These are phyloP conservation scores for Aspergillus fumigatiaffinis DNA, from an alignment of 2,329 filamentous ascomycete species.

Conservation along the genomic window DNA sequence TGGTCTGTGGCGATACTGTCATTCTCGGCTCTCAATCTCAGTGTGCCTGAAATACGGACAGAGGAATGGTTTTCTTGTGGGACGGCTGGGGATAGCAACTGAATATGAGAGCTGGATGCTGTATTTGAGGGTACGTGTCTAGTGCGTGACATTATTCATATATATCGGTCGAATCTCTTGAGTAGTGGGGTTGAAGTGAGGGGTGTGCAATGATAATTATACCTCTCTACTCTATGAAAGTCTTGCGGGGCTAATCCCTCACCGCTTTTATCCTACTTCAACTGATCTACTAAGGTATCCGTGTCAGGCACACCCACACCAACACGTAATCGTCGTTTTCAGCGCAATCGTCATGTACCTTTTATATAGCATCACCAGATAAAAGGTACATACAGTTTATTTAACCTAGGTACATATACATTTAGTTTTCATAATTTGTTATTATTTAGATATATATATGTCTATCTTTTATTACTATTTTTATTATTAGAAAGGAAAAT, in stretches of 20 bases:
- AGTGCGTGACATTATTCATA: slow-evolving; percentile 36
- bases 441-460: too few relatives aligned
- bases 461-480: too few relatives aligned
- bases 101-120: slow-evolving; percentile 22
- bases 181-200: neutral
- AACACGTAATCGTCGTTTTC: too few relatives aligned
- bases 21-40: slow-evolving; percentile 29
- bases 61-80: slow-evolving; percentile 13
- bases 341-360: too few relatives aligned
- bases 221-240: too few relatives aligned
- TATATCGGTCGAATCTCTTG: neutral
- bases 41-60: slow-evolving; percentile 25
- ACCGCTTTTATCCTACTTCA: neutral
- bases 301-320: too few relatives aligned
- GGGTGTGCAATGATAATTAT: neutral
- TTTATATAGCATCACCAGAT: too few relatives aligned
- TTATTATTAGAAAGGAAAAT: too few relatives aligned
- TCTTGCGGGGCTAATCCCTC: neutral
- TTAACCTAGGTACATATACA: too few relatives aligned
- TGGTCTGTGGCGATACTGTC: slow-evolving; percentile 1
- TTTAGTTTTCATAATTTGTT: too few relatives aligned
- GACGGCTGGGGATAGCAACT: slow-evolving; percentile 21
- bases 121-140: slow-evolving; percentile 28
- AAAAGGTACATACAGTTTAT: too few relatives aligned
- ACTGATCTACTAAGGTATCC: neutral